Evolutionary conservation across 768 basidiomycete genomes (phyloP), one percentile per base, ranked within the genome.

Genomic region (Solioccasus polychromus): DNA sequence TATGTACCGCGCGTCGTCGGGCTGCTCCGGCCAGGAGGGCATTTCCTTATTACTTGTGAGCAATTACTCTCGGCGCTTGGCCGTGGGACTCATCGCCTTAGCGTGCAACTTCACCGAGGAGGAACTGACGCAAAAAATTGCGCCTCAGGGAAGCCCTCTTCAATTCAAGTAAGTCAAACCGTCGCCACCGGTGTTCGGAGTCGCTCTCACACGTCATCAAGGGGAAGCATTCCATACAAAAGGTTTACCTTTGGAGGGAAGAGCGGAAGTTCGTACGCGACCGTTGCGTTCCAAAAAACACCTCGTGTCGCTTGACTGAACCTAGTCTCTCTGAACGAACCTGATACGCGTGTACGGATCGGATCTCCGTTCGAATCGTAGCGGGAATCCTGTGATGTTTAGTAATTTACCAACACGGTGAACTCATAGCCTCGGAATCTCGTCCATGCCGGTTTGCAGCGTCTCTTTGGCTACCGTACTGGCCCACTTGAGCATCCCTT

Each of bases 81-180:
- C 22, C 8, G 32, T 32, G 32, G 24, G 3, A 39, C 19, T 44
- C 11, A 55, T 32, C 15, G 3, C 20, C 17, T 0, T 48, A 83
- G 85, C 90, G 2, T 92, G 90, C 58, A 92, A 92, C 59, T 92
- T 90, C 54, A 92, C 90, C 0, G 83, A 88, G 53, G 78, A 82
- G 0, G 90, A 92, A 58, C 59, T 92, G 28, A 76, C 71, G 53
- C 57, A 67, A 4, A 74, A 57, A 41, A 88, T 91, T 54, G 65
- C 66, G 11, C 69, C 65, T 0, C 56, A 65, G 8, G 74, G 67
- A 12, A 76, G 78, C 15, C 71, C 74, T 5, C 64, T 92, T 25
- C 44, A 59, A 30, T 89, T 83, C 61, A 80, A 87, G 90, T 92
- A 56, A 61, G 79, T 22, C 26, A 11, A 18, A 11, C 18, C 12